phyloP scores from a whole-genome alignment of 139 green algal genomes.

The Closterium sp. region DNA sequence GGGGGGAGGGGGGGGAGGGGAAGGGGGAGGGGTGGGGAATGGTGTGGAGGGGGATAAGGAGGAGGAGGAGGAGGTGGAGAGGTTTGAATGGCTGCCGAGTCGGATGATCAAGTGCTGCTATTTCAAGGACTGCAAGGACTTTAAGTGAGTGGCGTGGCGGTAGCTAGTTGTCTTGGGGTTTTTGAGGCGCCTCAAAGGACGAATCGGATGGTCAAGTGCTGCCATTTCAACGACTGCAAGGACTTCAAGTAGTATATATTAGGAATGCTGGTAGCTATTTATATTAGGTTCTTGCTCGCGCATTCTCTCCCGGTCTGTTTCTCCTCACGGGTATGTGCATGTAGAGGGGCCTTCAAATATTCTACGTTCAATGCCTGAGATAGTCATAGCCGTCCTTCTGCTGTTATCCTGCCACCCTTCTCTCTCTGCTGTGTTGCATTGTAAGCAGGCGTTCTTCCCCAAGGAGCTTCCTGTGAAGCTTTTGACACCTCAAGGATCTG shows the following conservation, averaged over 20 bases:
- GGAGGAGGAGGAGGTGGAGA: slow-evolving; percentile 16
- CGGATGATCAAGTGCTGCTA: slow-evolving; percentile 33
- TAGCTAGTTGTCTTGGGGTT: not conserved
- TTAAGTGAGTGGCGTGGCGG: slow-evolving; percentile 15
- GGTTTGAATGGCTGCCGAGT: slow-evolving; percentile 45
- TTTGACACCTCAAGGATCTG: too few relatives aligned
- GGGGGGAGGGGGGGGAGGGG: not conserved
- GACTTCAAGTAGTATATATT: slow-evolving; percentile 51
- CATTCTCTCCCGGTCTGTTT: too few relatives aligned
- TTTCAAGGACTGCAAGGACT: slow-evolving; percentile 49
- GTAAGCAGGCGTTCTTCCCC: slow-evolving; percentile 69
- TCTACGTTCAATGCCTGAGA: too few relatives aligned
- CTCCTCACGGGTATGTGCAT: too few relatives aligned
- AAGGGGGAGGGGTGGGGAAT: not conserved
- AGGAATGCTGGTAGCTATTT: not conserved
- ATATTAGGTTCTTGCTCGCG: too few relatives aligned
- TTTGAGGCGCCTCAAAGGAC: not conserved
- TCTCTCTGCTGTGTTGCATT: too few relatives aligned
- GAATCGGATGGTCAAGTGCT: slow-evolving; percentile 17
- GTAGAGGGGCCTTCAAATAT: slow-evolving; percentile 28
- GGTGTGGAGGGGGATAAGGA: slow-evolving; percentile 8
- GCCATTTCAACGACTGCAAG: slow-evolving; percentile 43
- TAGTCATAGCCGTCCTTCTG: too few relatives aligned
- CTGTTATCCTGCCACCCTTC: too few relatives aligned
- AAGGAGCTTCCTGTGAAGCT: slow-evolving; percentile 36